Conservation (phyloP, 106 monocot species). For the Phalaenopsis aphrodite region DNA sequence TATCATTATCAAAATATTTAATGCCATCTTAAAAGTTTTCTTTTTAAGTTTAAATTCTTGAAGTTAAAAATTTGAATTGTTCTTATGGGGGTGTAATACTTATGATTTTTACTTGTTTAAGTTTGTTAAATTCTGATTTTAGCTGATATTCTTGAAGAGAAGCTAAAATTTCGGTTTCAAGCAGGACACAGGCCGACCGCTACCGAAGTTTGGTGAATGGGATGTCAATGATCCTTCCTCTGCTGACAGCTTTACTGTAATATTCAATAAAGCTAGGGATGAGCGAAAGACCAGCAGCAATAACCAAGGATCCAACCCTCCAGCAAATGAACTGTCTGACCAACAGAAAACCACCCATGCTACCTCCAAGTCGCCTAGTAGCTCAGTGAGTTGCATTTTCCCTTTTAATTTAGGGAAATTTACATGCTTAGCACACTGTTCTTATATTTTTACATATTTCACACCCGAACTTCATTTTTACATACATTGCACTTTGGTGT, state of each 20-base stretch:
- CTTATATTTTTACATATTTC: no score
- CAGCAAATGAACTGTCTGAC: slow-evolving; percentile 22
- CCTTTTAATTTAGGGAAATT: not conserved
- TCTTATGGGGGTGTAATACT: no score
- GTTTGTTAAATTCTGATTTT: not conserved
- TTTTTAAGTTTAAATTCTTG: no score
- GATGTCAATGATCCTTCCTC: slow-evolving; percentile 64
- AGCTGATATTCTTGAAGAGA: not conserved
- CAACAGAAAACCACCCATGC: slow-evolving; percentile 4
- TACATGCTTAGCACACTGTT: slow-evolving; percentile 28
- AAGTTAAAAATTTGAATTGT: no score
- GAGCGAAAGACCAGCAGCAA: slow-evolving; percentile 51
- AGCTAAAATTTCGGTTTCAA: slow-evolving; percentile 3
- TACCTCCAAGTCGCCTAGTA: slow-evolving; percentile 24
- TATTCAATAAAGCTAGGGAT: slow-evolving; percentile 68
- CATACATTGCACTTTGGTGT: no score
- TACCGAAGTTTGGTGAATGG: slow-evolving; percentile 70
- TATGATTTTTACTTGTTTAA: not conserved
- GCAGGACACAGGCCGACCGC: slow-evolving; percentile 32
- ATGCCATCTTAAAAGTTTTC: no score
- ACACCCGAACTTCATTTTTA: no score
- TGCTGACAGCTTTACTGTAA: slow-evolving; percentile 59
- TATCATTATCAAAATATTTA: no score
- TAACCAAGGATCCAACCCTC: slow-evolving; percentile 46
- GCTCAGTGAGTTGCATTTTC: slow-evolving; percentile 25